These are phyloP conservation scores for Penicillium frequentans DNA, from an alignment of 2,329 filamentous ascomycete species.

Conservation along the genomic window DNA sequence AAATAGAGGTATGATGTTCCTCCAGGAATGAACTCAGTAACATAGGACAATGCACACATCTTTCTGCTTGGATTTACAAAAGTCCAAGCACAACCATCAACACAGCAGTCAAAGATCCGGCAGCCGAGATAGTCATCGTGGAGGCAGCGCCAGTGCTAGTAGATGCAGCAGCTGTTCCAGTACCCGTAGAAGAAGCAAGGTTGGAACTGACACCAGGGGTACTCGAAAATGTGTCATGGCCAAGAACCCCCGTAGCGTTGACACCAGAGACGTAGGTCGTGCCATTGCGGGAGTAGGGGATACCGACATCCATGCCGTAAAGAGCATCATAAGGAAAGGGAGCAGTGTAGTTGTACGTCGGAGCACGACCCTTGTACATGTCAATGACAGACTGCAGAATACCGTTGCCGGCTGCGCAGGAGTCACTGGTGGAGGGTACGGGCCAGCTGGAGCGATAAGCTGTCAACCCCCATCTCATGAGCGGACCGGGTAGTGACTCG, in stretches of 20 bases:
- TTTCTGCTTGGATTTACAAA: neutral
- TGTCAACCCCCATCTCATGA: constrained; percentile 26
- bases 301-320: neutral
- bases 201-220: neutral
- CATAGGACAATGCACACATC: too few relatives aligned
- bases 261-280: constrained; percentile 1
- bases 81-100: neutral
- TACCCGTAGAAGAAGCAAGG: neutral
- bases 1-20: too few relatives aligned
- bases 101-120: neutral
- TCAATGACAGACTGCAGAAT: constrained; percentile 34
- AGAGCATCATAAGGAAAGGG: constrained; percentile 21
- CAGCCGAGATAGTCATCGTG: neutral
- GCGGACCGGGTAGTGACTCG: constrained; percentile 53
- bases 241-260: neutral
- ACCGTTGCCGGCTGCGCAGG: constrained; percentile 37
- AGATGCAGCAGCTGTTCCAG: neutral
- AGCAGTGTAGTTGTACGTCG: constrained; percentile 38
- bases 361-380: constrained; percentile 25
- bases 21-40: too few relatives aligned
- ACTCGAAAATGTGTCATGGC: neutral
- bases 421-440: constrained; percentile 30
- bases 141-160: neutral
- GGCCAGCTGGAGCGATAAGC: constrained; percentile 31
- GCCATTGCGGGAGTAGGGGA: constrained; percentile 2